Evolutionary conservation across 1,139 yeast genomes (phyloP).

Genomic region (Pichia sp.): DNA sequence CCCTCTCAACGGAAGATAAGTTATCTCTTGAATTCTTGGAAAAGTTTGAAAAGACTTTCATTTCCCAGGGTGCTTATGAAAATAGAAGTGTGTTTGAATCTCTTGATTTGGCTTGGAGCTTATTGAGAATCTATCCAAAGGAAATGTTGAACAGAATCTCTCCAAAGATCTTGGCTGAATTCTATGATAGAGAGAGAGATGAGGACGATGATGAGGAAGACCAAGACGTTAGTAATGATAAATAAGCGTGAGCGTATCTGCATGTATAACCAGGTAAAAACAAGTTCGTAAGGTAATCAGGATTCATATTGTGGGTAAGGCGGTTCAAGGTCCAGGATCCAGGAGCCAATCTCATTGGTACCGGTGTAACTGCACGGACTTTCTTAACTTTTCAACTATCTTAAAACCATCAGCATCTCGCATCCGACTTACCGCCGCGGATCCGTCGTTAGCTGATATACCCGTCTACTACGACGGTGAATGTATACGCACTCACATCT

Average conservation of each 20-base stretch:
- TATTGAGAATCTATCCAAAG: conserved; percentile 97
- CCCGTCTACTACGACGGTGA: neutral
- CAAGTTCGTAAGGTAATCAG: too few relatives aligned
- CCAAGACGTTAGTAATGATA: conserved; percentile 2
- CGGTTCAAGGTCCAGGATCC: too few relatives aligned
- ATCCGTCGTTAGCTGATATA: neutral
- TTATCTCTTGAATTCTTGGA: conserved; percentile 94
- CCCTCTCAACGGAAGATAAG: conserved; percentile 94
- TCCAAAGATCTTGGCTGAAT: conserved; percentile 91
- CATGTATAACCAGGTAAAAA: too few relatives aligned
- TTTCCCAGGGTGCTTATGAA: conserved; percentile 94
- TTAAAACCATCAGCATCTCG: too few relatives aligned
- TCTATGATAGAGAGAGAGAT: conserved; percentile 83
- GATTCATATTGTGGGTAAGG: too few relatives aligned
- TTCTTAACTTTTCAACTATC: too few relatives aligned
- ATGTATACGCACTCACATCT: too few relatives aligned
- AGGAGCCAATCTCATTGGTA: too few relatives aligned
- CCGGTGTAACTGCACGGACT: too few relatives aligned
- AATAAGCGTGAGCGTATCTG: too few relatives aligned
- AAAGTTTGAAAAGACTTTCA: conserved; percentile 93
- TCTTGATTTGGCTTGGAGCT: conserved; percentile 96
- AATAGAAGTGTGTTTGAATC: conserved; percentile 91
- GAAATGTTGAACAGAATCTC: conserved; percentile 97
- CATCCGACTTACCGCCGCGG: too few relatives aligned
- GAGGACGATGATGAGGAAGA: conserved; percentile 34